Conservation (phyloP, 129 eudicot species). For the Arctium minus region DNA sequence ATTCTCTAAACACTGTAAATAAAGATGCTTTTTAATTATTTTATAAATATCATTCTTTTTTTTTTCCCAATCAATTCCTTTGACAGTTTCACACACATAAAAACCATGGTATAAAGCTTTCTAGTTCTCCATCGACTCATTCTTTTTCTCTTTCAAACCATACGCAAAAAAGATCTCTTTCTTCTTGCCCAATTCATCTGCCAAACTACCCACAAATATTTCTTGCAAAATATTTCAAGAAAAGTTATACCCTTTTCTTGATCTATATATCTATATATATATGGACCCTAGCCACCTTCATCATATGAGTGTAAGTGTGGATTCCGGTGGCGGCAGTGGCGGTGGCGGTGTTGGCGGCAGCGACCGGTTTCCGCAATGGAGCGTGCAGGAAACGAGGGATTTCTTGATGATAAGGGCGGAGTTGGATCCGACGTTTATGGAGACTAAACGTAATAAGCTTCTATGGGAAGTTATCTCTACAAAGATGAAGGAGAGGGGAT, state of each 20-base stretch:
- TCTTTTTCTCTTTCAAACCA: constrained; percentile 21
- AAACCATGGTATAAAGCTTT: constrained; percentile 15
- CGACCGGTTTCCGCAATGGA: constrained; percentile 90
- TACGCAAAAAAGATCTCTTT: constrained; percentile 21
- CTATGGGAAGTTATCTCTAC: constrained; percentile 75
- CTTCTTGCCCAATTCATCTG: constrained; percentile 16
- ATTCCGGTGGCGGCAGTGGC: constrained; percentile 12
- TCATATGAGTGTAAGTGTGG: constrained; percentile 35
- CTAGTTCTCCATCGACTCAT: constrained; percentile 15
- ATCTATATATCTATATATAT: constrained; percentile 2
- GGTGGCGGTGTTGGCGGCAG: constrained; percentile 23
- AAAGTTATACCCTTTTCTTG: neutral
- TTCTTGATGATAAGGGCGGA: constrained; percentile 70
- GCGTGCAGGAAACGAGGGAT: constrained; percentile 77
- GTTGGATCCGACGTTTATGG: constrained; percentile 73
- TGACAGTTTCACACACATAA: constrained; percentile 30
- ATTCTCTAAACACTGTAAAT: neutral
- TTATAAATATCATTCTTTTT: constrained; percentile 6
- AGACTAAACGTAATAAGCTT: constrained; percentile 74
- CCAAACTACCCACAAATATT: neutral
- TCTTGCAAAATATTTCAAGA: neutral
- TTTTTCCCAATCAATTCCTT: neutral
- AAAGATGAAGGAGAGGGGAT: constrained; percentile 75
- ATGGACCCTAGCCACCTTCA: constrained; percentile 35
- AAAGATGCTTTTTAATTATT: constrained; percentile 2